These are phyloP conservation scores for Cryphonectria japonica DNA, from an alignment of 2,329 filamentous ascomycete genomes.

Conservation along the genomic window DNA sequence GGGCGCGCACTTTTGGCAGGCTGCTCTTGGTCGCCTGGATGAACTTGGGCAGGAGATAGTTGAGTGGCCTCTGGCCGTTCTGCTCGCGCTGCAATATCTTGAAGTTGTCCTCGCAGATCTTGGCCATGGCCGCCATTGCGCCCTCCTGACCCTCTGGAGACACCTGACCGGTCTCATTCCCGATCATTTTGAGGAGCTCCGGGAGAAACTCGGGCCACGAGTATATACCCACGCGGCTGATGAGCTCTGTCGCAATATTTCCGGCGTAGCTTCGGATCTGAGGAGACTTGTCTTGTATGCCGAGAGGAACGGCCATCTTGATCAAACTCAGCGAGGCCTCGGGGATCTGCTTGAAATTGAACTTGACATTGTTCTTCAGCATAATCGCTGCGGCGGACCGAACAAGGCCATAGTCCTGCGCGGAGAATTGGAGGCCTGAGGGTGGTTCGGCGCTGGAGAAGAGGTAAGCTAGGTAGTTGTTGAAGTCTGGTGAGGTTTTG, in stretches of 20 bases:
- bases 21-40: constrained; percentile 82
- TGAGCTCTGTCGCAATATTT: constrained; percentile 91
- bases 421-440: constrained; percentile 60
- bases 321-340: constrained; percentile 75
- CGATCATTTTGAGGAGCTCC: constrained; percentile 77
- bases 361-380: constrained; percentile 90
- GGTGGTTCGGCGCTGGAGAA: constrained; percentile 73
- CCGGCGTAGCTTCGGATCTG: constrained; percentile 90
- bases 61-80: constrained; percentile 83
- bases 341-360: constrained; percentile 75
- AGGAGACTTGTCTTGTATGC: constrained; percentile 77
- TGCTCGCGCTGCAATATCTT: constrained; percentile 85
- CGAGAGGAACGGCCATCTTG: constrained; percentile 75
- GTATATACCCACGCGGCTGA: constrained; percentile 81
- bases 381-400: constrained; percentile 89
- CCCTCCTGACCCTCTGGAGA: constrained; percentile 81
- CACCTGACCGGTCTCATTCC: constrained; percentile 70
- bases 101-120: constrained; percentile 96
- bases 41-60: constrained; percentile 87
- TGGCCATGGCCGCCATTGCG: constrained; percentile 88
- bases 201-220: constrained; percentile 91
- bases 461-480: constrained; percentile 94
- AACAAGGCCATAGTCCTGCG: constrained; percentile 71
- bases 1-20: constrained; percentile 75
- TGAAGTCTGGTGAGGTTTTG: constrained; percentile 86